Percentiles rank a stretch among this genome's conserved stretches.
These are phyloP conservation scores for Tetrapyrgos nigripes DNA, from an alignment of 1,284 basidiomycete genomes.

Conservation along the genomic window DNA sequence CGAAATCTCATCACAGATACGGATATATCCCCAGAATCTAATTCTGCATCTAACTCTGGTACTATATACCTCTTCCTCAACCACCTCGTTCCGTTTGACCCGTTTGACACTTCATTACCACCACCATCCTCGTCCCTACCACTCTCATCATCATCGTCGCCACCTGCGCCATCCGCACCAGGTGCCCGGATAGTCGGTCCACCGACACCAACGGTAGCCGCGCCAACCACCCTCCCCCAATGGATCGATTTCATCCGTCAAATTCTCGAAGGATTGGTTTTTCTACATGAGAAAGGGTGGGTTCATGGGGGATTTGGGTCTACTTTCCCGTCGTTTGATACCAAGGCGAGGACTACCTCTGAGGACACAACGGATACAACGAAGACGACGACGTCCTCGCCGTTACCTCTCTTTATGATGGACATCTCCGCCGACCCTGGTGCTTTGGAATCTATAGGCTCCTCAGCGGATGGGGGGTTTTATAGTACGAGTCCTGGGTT, in stretches of 20 bases:
- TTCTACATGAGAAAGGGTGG: constrained; percentile 55
- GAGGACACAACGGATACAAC: neutral
- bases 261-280: constrained; percentile 55
- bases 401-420: constrained; percentile 43
- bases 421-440: constrained; percentile 41
- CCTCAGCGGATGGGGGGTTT: neutral
- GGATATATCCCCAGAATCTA: neutral
- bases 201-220: neutral
- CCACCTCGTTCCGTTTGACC: constrained; percentile 41
- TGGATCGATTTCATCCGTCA: constrained; percentile 58
- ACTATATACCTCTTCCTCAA: constrained; percentile 47
- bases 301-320: constrained; percentile 27
- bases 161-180: constrained; percentile 51
- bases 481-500: neutral
- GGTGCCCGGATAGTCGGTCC: too few species aligned
- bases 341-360: constrained; percentile 1
- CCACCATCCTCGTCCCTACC: too few species aligned
- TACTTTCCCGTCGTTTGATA: neutral
- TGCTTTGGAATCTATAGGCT: constrained; percentile 1
- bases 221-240: constrained; percentile 41
- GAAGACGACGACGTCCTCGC: neutral
- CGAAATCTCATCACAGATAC: neutral
- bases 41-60: neutral
- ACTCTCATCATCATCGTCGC: constrained; percentile 32
- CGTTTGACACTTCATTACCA: neutral